Evolutionary conservation across 2,329 filamentous ascomycete species (phyloP).

Genomic region (Thielaviopsis euricoi): DNA sequence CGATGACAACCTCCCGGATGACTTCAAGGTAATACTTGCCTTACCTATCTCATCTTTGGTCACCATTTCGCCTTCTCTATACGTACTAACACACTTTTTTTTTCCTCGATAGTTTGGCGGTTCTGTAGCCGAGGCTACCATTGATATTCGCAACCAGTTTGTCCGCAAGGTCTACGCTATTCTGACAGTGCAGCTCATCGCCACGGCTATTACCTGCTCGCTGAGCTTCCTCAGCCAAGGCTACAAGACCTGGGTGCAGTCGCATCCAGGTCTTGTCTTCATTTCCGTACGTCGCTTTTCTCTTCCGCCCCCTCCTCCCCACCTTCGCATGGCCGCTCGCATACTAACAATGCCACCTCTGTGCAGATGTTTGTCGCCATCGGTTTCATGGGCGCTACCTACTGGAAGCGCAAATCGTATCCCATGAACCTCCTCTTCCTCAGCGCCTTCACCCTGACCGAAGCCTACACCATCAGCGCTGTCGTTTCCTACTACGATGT

Average conservation of each 20-base stretch:
- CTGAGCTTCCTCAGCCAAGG: constrained; percentile 67
- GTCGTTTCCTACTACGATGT: constrained; percentile 82
- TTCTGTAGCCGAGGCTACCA: constrained; percentile 78
- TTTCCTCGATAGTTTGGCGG: constrained; percentile 57
- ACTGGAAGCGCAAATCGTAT: constrained; percentile 91
- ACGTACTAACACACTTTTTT: neutral
- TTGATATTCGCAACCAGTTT: constrained; percentile 95
- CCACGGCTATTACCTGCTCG: constrained; percentile 63
- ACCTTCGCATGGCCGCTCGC: neutral
- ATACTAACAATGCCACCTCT: constrained; percentile 15
- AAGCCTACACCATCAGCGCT: constrained; percentile 87
- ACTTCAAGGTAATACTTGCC: constrained; percentile 62
- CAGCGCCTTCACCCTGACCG: constrained; percentile 70
- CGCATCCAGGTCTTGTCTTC: constrained; percentile 71
- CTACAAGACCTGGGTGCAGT: constrained; percentile 80
- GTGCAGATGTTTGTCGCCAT: constrained; percentile 46
- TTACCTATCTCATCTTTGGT: neutral
- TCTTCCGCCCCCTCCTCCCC: neutral
- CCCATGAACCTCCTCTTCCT: constrained; percentile 92
- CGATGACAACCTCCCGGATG: constrained; percentile 84
- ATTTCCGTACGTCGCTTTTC: constrained; percentile 40
- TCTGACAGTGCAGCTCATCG: constrained; percentile 82
- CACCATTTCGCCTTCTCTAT: neutral
- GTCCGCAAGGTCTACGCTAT: constrained; percentile 96
- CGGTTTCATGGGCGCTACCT: constrained; percentile 72